Evolutionary conservation across 805 yeast species (phyloP).

Genomic region (Kluyveromyces dobzhanskii): DNA sequence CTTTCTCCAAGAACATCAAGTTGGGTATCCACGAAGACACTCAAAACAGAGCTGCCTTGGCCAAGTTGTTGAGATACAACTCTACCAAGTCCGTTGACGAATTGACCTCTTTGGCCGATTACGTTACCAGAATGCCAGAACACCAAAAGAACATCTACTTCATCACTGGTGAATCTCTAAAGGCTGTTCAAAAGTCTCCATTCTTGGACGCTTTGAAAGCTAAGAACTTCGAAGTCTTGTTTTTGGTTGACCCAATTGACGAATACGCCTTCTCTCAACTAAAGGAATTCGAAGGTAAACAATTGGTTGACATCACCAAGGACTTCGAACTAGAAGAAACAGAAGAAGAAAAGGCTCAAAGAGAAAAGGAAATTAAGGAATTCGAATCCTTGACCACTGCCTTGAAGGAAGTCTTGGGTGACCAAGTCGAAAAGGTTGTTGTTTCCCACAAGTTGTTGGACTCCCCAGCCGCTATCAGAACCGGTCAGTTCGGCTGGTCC

Average conservation of each 20-base stretch:
- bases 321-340: constrained; percentile 98
- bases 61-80: constrained; percentile 94
- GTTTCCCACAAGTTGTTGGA: constrained; percentile 95
- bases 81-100: constrained; percentile 95
- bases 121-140: constrained; percentile 99
- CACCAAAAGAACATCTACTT: constrained; percentile 99
- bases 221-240: constrained; percentile 95
- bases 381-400: constrained; percentile 92
- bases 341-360: constrained; percentile 90
- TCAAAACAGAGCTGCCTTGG: constrained; percentile 92
- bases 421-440: constrained; percentile 97
- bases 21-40: constrained; percentile 99
- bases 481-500: constrained; percentile 99
- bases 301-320: constrained; percentile 97
- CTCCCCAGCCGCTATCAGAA: constrained; percentile 99
- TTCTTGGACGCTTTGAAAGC: constrained; percentile 98
- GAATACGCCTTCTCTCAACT: constrained; percentile 99
- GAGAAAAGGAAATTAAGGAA: constrained; percentile 90
- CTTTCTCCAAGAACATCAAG: constrained; percentile 96
- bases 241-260: constrained; percentile 98
- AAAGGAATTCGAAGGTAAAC: constrained; percentile 99
- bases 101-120: constrained; percentile 88
- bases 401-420: constrained; percentile 95
- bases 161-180: constrained; percentile 97
- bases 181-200: constrained; percentile 98